phyloP scores from a whole-genome alignment of 2,329 filamentous ascomycete species.

The Trichoderma semiorbis region DNA sequence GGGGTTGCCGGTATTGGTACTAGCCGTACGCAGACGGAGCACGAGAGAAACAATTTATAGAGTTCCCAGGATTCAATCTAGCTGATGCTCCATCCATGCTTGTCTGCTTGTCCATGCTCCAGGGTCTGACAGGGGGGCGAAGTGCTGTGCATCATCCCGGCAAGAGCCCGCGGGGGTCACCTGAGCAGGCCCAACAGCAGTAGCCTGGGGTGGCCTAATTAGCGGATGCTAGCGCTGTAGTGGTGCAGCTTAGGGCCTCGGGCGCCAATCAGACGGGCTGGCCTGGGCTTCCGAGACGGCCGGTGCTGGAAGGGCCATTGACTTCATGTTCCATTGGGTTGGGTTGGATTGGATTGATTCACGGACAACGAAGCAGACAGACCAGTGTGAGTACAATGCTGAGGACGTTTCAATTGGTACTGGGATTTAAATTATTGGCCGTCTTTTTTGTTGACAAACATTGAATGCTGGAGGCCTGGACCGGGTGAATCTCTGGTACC shows the following conservation, averaged over 20 bases:
- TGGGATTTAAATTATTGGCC: background rate
- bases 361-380: background rate
- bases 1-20: conserved; percentile 1
- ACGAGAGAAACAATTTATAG: conserved; percentile 13
- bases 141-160: conserved; percentile 12
- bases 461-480: background rate
- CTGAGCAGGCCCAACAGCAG: conserved; percentile 2
- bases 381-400: background rate
- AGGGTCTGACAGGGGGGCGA: conserved; percentile 8
- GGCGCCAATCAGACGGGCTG: conserved; percentile 6
- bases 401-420: background rate
- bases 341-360: background rate
- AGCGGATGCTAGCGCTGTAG: background rate
- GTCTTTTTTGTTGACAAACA: background rate
- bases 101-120: background rate
- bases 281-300: conserved; percentile 6
- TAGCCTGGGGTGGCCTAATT: background rate
- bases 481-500: fast-evolving
- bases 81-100: background rate
- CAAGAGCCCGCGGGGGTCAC: conserved; percentile 1
- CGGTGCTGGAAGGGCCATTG: background rate
- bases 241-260: background rate
- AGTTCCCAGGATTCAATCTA: background rate
- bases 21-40: background rate
- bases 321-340: background rate